phyloP scores from a whole-genome alignment of 1,284 basidiomycete species.

The Ganoderma lucidum region DNA sequence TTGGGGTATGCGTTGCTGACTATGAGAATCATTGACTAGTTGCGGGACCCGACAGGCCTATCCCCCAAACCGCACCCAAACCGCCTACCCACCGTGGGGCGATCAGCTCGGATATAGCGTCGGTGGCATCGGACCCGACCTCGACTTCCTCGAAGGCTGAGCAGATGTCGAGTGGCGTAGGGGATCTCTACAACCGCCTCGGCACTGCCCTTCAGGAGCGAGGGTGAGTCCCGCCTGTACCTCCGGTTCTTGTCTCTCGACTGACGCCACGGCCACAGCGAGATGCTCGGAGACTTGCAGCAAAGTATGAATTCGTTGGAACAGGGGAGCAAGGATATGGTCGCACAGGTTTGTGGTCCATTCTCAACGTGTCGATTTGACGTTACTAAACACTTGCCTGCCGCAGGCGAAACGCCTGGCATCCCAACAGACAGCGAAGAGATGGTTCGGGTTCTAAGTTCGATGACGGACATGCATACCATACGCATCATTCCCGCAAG shows the following conservation, averaged over 20 bases:
- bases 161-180: constrained; percentile 46
- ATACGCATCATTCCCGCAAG: not conserved
- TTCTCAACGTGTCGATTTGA: constrained; percentile 9
- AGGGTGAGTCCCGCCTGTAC: constrained; percentile 53
- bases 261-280: constrained; percentile 44
- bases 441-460: constrained; percentile 63
- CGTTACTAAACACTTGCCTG: not conserved
- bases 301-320: constrained; percentile 68
- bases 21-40: constrained; percentile 47
- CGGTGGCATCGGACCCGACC: constrained; percentile 20
- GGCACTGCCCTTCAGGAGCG: constrained; percentile 66
- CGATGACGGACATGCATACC: not conserved
- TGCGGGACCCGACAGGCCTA: constrained; percentile 68
- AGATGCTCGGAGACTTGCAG: constrained; percentile 66
- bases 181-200: constrained; percentile 55
- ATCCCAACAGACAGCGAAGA: constrained; percentile 64
- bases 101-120: constrained; percentile 12
- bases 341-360: constrained; percentile 56
- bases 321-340: constrained; percentile 71
- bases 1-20: constrained; percentile 13
- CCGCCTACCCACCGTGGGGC: constrained; percentile 16
- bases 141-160: constrained; percentile 35
- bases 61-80: constrained; percentile 36
- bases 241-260: not conserved
- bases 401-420: constrained; percentile 67